Base-by-base conservation (phyloP, 257 asterid genomes). In the Solanum chilense region DNA sequence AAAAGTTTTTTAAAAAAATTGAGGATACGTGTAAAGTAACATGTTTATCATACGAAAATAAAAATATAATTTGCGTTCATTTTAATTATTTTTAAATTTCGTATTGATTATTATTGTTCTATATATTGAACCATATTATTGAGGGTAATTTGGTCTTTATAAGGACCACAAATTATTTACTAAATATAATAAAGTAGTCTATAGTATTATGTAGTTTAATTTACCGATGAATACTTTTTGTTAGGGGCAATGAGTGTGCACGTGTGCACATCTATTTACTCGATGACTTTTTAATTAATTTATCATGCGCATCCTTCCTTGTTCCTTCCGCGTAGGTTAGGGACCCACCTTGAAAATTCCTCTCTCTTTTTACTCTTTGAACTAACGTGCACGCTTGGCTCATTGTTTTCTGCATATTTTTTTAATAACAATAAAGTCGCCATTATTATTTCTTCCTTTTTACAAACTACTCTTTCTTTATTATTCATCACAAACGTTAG, bases 241-340 rank as follows among this genome's bases (percentile, higher is more conserved):
- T 47, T 58, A 39, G 78, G 86, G 35, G 70, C 69, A 89, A 37
- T 86, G 85, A 68, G 93, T 62, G 95, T 91, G 93, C 98, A 94
- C 97, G 98, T 94, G 98, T 90, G 98, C 90, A 62, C 90, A 86
- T 88, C 89, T 78, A 81, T 84, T 85, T 89, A 20, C 90, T 41
- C 56, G 89, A 86, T 88, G 87, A 87, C 76, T 83, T 83, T 52
- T 33, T 77, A 62, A 23, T 60, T 85, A 77, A 37, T 70, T 83
- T 39, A 80, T 45, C 90, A 90, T 92, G 92, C 88, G 88, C 89
- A 44, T 64, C 85, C 77, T 86, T 70, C 76, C 60, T 39, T 76
- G 80, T 29, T 81, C 69, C 66, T 81, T 81, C 70, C 85, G 70
- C 70, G n/a, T 81, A 81, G 69, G 70, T 25, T 45, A 44, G 94